phyloP scores from a whole-genome alignment of 352 stramenopile genomes.

The Globisporangium polare region DNA sequence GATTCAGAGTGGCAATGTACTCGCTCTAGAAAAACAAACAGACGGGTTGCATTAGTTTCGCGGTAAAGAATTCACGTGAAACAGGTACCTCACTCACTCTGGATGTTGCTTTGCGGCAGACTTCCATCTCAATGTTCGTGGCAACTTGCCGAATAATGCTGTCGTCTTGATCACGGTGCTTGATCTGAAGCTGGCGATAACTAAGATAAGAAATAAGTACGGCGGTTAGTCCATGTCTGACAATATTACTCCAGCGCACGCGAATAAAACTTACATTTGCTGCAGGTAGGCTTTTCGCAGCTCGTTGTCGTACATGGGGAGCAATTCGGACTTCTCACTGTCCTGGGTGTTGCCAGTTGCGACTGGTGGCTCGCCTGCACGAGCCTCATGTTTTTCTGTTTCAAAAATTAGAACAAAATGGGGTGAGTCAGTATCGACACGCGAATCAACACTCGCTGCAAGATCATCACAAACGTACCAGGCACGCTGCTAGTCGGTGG shows the following conservation, averaged over 20 bases:
- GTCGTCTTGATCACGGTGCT: constrained; percentile 53
- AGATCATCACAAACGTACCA: not conserved
- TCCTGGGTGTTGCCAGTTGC: not conserved
- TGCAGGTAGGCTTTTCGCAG: constrained; percentile 43
- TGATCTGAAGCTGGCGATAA: constrained; percentile 61
- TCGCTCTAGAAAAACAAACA: constrained; percentile 30
- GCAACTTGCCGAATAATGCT: constrained; percentile 45
- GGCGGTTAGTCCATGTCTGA: not conserved
- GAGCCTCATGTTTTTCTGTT: not conserved
- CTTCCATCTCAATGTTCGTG: constrained; percentile 66
- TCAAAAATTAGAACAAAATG: not conserved
- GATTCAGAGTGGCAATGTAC: constrained; percentile 50
- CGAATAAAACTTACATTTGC: constrained; percentile 28
- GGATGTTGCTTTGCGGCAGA: constrained; percentile 38
- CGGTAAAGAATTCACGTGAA: not conserved
- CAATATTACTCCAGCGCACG: not conserved
- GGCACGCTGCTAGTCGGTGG: not conserved
- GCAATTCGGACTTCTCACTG: constrained; percentile 14
- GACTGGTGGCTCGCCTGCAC: not conserved
- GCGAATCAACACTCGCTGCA: not conserved
- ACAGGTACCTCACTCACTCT: constrained; percentile 24
- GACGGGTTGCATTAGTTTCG: not conserved
- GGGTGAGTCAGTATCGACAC: not conserved
- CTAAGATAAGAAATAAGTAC: constrained; percentile 21
- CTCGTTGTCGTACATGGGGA: constrained; percentile 28